Percentiles rank a stretch among this genome's conserved stretches.
Conservation (phyloP, 2,329 filamentous ascomycete genomes). For the Clarireedia monteithiana region DNA sequence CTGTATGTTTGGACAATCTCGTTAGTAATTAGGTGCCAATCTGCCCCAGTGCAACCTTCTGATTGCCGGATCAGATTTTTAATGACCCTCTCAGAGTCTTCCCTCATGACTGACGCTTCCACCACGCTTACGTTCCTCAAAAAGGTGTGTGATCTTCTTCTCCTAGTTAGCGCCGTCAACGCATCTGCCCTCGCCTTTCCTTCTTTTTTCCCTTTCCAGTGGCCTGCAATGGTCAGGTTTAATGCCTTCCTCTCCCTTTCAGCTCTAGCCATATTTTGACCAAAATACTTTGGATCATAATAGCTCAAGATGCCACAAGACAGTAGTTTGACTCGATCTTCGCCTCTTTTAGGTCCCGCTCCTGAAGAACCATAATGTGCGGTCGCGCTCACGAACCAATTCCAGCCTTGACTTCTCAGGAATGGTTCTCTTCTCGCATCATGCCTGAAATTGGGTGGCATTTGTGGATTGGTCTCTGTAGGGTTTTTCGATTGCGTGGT, state of each 20-base stretch:
- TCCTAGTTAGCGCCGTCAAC: conserved; percentile 30
- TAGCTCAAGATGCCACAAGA: conserved; percentile 39
- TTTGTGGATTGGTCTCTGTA: conserved; percentile 24
- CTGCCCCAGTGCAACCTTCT: conserved; percentile 33
- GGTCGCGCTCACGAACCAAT: conserved; percentile 38
- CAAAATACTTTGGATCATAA: conserved; percentile 33
- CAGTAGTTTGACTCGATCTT: conserved; percentile 34
- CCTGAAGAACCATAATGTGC: conserved; percentile 36
- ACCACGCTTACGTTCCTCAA: conserved; percentile 27
- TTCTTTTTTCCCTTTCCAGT: conserved; percentile 30
- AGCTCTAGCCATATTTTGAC: conserved; percentile 28
- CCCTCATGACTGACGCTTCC: conserved; percentile 32
- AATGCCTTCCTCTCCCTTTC: conserved; percentile 30
- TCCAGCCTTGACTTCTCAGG: conserved; percentile 33
- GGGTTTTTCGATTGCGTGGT: conserved; percentile 25
- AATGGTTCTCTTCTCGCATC: conserved; percentile 32
- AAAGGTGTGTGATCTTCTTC: conserved; percentile 31
- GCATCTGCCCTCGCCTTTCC: conserved; percentile 24
- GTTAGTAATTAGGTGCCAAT: conserved; percentile 36
- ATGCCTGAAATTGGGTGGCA: conserved; percentile 32
- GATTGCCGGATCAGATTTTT: conserved; percentile 17
- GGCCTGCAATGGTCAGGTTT: conserved; percentile 36
- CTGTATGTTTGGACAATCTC: conserved; percentile 37
- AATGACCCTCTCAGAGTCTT: conserved; percentile 28
- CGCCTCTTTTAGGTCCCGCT: conserved; percentile 34